phyloP scores from a whole-genome alignment of 2,329 filamentous ascomycete genomes.

The Stemphylium lycopersici region DNA sequence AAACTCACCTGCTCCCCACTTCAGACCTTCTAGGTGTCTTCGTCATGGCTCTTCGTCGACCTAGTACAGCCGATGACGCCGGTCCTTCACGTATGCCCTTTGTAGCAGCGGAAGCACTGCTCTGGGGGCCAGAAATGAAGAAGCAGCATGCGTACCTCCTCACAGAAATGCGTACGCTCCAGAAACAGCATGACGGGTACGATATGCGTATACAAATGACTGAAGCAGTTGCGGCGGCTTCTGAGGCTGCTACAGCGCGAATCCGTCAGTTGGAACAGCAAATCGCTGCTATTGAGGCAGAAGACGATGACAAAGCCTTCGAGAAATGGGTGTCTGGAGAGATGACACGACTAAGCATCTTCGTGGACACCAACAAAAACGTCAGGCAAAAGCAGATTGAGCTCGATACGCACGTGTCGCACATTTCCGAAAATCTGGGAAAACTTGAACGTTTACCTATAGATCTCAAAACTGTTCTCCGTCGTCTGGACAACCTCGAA shows the following conservation, averaged over 20 bases:
- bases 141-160: slow-evolving; percentile 46
- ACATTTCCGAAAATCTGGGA: slow-evolving; percentile 16
- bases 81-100: slow-evolving; percentile 23
- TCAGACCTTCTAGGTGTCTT: neutral
- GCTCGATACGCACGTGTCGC: slow-evolving; percentile 17
- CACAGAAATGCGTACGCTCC: slow-evolving; percentile 45
- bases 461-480: slow-evolving; percentile 6
- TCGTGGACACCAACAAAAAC: slow-evolving; percentile 24
- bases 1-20: neutral
- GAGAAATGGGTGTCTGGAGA: slow-evolving; percentile 26
- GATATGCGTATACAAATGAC: slow-evolving; percentile 27
- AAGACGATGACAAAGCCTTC: slow-evolving; percentile 28
- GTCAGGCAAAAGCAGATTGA: slow-evolving; percentile 25
- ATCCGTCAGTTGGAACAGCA: slow-evolving; percentile 26
- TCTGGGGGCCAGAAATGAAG: slow-evolving; percentile 52
- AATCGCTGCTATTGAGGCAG: slow-evolving; percentile 32
- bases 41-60: slow-evolving; percentile 11
- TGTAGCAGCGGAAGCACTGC: slow-evolving; percentile 34
- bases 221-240: slow-evolving; percentile 26
- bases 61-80: slow-evolving; percentile 14
- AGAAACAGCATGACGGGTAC: slow-evolving; percentile 28
- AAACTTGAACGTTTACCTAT: slow-evolving; percentile 5
- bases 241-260: slow-evolving; percentile 19
- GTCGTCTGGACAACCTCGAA: slow-evolving; percentile 24
- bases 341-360: slow-evolving; percentile 17